phyloP scores from a whole-genome alignment of 2,329 filamentous ascomycete species.

The Curvularia sp. region DNA sequence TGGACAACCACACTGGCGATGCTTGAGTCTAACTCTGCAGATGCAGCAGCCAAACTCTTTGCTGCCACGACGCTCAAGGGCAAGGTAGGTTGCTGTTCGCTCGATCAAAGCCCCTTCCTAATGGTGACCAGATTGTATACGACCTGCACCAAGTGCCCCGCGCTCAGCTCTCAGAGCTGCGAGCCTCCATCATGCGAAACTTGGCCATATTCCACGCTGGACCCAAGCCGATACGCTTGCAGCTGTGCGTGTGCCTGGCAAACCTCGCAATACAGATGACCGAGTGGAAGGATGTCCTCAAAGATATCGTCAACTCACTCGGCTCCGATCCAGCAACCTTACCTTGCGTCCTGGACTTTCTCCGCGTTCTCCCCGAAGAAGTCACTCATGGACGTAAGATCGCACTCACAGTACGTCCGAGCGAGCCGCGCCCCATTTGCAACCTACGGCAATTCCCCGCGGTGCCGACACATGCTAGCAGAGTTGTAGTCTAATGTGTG shows the following conservation, averaged over 20 bases:
- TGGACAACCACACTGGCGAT: slow-evolving; percentile 90
- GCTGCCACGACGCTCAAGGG: slow-evolving; percentile 96
- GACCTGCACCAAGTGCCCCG: slow-evolving; percentile 88
- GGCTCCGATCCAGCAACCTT: slow-evolving; percentile 79
- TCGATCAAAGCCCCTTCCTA: slow-evolving; percentile 20
- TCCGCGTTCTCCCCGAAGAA: slow-evolving; percentile 96
- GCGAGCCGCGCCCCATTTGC: slow-evolving; percentile 51
- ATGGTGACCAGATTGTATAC: slow-evolving; percentile 80
- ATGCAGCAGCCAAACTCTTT: slow-evolving; percentile 89
- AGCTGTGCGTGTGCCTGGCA: slow-evolving; percentile 92
- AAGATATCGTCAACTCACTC: slow-evolving; percentile 79
- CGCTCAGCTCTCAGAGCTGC: slow-evolving; percentile 75
- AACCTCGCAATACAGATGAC: slow-evolving; percentile 96
- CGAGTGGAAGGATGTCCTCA: slow-evolving; percentile 91
- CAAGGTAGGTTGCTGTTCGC: slow-evolving; percentile 70
- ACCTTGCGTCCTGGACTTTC: slow-evolving; percentile 90
- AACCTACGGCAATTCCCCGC: slow-evolving; percentile 48
- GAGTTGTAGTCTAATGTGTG: slow-evolving; percentile 53
- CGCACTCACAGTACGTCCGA: slow-evolving; percentile 95
- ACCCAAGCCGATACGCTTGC: slow-evolving; percentile 78
- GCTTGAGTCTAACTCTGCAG: slow-evolving; percentile 76
- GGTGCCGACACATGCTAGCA: slow-evolving; percentile 47
- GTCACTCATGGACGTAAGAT: slow-evolving; percentile 99
- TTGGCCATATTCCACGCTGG: slow-evolving; percentile 82
- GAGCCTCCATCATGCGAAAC: slow-evolving; percentile 82